phyloP scores from a whole-genome alignment of 1,139 yeast genomes.

The Taiozyma onychis region DNA sequence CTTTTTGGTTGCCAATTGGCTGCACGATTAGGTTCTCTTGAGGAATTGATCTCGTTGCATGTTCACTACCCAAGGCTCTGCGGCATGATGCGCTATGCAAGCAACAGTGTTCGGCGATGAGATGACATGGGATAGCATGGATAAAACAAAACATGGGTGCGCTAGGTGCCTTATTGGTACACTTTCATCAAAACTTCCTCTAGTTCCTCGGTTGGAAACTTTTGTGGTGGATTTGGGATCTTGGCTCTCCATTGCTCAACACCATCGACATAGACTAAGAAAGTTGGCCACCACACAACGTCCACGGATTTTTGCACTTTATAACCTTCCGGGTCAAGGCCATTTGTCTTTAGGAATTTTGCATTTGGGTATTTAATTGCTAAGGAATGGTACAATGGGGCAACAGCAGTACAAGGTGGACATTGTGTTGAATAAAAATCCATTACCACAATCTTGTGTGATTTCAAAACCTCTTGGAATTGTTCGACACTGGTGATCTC shows the following conservation, averaged over 20 bases:
- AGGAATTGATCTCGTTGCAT: background rate
- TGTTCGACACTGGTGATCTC: constrained; percentile 12
- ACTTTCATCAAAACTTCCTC: constrained; percentile 17
- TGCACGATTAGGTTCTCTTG: background rate
- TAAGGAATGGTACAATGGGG: constrained; percentile 15
- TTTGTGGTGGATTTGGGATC: constrained; percentile 24
- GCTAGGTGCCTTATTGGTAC: constrained; percentile 1
- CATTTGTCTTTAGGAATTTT: constrained; percentile 19
- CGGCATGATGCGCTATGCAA: background rate
- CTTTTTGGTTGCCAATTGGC: background rate
- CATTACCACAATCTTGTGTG: constrained; percentile 14
- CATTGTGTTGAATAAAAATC: constrained; percentile 22
- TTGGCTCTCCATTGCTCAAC: constrained; percentile 21
- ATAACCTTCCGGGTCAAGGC: constrained; percentile 16
- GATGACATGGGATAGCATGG: background rate
- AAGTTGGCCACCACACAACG: constrained; percentile 26
- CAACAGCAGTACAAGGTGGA: constrained; percentile 22
- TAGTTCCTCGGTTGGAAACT: constrained; percentile 18
- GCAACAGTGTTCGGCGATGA: background rate
- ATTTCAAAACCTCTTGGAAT: constrained; percentile 8
- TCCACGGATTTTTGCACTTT: constrained; percentile 18
- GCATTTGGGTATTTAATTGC: constrained; percentile 17
- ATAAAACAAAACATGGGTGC: too few relatives aligned
- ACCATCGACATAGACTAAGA: constrained; percentile 18
- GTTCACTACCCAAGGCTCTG: background rate